Evolutionary conservation across 106 monocot genomes (phyloP).

Genomic region (Acorus gramineus): DNA sequence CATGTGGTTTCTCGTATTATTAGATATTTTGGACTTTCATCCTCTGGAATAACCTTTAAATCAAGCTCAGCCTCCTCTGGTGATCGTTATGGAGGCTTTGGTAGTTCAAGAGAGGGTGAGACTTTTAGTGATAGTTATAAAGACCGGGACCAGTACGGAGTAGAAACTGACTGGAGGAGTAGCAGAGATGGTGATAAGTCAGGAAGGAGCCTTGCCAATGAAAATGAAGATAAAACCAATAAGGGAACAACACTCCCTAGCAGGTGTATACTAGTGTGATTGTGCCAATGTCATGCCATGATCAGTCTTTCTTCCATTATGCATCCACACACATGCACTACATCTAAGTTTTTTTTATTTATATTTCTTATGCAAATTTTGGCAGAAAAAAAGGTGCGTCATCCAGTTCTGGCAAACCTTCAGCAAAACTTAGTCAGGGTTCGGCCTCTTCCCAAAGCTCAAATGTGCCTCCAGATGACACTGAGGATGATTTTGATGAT

Average conservation of each 20-base stretch:
- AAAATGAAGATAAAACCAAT: slow-evolving; percentile 27
- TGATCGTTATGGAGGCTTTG: slow-evolving; percentile 39
- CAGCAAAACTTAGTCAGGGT: slow-evolving; percentile 6
- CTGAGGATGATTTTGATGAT: slow-evolving; percentile 80
- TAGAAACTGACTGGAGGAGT: slow-evolving; percentile 11
- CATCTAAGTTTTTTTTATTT: no score
- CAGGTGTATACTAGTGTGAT: slow-evolving; percentile 11
- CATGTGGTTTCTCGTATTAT: slow-evolving; percentile 6
- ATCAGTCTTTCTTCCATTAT: no score
- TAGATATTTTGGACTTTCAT: slow-evolving; percentile 92
- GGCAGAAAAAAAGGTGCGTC: slow-evolving; percentile 13
- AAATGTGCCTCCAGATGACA: slow-evolving; percentile 7
- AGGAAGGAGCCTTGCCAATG: slow-evolving; percentile 12
- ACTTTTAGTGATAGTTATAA: slow-evolving; percentile 49
- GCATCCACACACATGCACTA: no score
- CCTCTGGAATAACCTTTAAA: slow-evolving; percentile 68
- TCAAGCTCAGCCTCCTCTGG: slow-evolving; percentile 55
- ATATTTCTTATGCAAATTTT: slow-evolving; percentile 2
- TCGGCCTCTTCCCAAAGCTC: slow-evolving; percentile 17
- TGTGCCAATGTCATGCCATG: neutral
- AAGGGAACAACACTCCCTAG: slow-evolving; percentile 10
- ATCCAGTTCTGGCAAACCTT: slow-evolving; percentile 19
- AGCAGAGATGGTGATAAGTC: slow-evolving; percentile 16
- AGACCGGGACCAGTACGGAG: slow-evolving; percentile 25
- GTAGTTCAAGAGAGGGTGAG: slow-evolving; percentile 37